A percentile compares a stretch with the other conserved stretches of the same genome.
phyloP scores from a whole-genome alignment of 2,329 filamentous ascomycete genomes.

The Cladosporium halotolerans region DNA sequence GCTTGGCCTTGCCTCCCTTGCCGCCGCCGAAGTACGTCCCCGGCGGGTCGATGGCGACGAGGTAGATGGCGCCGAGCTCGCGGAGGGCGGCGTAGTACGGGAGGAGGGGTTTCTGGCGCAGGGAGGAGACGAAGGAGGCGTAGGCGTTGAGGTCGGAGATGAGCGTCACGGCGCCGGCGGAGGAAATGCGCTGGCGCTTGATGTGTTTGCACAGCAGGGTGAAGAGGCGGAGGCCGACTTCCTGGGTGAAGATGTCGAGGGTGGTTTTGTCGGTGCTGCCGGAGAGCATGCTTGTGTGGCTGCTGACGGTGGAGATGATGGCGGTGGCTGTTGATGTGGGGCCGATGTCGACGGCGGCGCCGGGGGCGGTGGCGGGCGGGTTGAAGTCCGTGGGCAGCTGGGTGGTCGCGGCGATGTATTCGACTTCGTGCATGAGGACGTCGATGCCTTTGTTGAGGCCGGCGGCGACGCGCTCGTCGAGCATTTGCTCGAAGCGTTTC shows the following conservation, averaged over 20 bases:
- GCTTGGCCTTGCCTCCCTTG: constrained; percentile 16
- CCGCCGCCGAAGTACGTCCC: constrained; percentile 19
- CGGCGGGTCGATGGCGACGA: constrained; percentile 57
- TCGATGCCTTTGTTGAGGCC: constrained; percentile 97
- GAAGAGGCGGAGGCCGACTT: constrained; percentile 90
- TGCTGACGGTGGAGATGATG: constrained; percentile 77
- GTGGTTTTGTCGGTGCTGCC: constrained; percentile 97
- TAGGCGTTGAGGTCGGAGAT: constrained; percentile 97
- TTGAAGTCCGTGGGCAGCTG: constrained; percentile 89
- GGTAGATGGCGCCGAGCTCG: constrained; percentile 89
- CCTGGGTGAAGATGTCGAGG: constrained; percentile 96
- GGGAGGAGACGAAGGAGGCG: constrained; percentile 66
- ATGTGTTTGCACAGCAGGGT: constrained; percentile 91
- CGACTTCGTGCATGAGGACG: constrained; percentile 95
- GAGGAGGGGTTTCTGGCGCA: constrained; percentile 76
- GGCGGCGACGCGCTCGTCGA: constrained; percentile 91
- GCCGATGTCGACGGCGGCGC: constrained; percentile 51
- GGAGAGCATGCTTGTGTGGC: constrained; percentile 85
- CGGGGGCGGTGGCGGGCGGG: constrained; percentile 40
- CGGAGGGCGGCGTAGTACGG: constrained; percentile 88
- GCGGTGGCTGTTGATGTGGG: constrained; percentile 72
- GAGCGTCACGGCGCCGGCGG: constrained; percentile 74
- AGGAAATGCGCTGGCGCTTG: constrained; percentile 87
- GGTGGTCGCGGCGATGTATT: constrained; percentile 85
- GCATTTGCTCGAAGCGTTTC: constrained; percentile 97